These are phyloP conservation scores for Psilocybe subaeruginosa DNA, from an alignment of 768 basidiomycete genomes.

Conservation along the genomic window DNA sequence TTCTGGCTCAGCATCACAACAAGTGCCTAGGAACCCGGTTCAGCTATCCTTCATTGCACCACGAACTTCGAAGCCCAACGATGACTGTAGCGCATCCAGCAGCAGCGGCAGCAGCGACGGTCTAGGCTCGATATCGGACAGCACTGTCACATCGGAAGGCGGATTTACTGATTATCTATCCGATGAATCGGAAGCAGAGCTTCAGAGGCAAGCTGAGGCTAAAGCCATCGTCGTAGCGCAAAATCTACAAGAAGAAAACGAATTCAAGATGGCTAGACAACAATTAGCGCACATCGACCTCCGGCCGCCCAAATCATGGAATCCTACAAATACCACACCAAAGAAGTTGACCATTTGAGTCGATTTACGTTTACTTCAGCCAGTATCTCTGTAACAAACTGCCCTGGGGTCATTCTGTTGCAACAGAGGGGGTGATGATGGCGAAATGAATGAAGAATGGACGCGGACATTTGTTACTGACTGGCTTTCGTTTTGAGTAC, in stretches of 20 bases:
- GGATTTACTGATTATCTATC: slow-evolving; percentile 90
- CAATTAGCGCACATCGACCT: slow-evolving; percentile 76
- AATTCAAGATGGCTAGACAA: slow-evolving; percentile 81
- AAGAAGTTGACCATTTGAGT: slow-evolving; percentile 21
- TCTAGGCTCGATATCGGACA: slow-evolving; percentile 66
- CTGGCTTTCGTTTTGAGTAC: neutral
- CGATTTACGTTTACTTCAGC: neutral
- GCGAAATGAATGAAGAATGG: neutral
- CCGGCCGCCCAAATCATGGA: slow-evolving; percentile 80
- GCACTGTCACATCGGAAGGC: slow-evolving; percentile 83
- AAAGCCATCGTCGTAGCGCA: slow-evolving; percentile 79
- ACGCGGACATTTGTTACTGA: neutral
- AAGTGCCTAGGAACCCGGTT: slow-evolving; percentile 12
- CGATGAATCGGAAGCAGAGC: slow-evolving; percentile 90
- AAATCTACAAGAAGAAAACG: slow-evolving; percentile 77
- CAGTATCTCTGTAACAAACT: neutral
- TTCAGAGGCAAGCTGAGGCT: slow-evolving; percentile 85
- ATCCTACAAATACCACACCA: slow-evolving; percentile 47
- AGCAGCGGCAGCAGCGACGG: slow-evolving; percentile 69
- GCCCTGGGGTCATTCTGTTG: no score
- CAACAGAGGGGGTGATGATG: neutral
- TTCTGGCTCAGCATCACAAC: slow-evolving; percentile 24
- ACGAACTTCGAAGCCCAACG: slow-evolving; percentile 33
- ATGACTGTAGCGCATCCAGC: slow-evolving; percentile 53
- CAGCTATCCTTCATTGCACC: slow-evolving; percentile 29